phyloP scores from a whole-genome alignment of 768 basidiomycete genomes.

The Lactarius sp. region DNA sequence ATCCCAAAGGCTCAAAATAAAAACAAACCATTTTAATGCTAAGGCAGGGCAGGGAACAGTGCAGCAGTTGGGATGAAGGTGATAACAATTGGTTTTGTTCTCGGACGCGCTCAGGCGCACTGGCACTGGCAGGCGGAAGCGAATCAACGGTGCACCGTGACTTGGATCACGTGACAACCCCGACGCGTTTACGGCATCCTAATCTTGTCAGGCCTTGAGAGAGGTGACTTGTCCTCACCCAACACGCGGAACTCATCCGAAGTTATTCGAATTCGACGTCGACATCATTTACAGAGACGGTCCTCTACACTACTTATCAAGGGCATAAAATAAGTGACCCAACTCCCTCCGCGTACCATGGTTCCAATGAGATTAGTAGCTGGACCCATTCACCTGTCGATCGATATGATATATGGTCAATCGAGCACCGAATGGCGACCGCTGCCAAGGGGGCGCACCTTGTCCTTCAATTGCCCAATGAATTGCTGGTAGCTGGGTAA shows the following conservation, averaged over 20 bases:
- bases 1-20: background rate
- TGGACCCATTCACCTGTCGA: constrained; percentile 27
- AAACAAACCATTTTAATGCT: constrained; percentile 10
- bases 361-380: constrained; percentile 19
- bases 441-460: constrained; percentile 43
- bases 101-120: background rate
- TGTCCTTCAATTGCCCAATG: constrained; percentile 84
- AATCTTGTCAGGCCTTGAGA: too few species aligned
- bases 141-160: background rate
- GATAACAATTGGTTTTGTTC: background rate
- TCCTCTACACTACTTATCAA: constrained; percentile 19
- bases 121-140: too few species aligned
- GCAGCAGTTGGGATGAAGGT: background rate
- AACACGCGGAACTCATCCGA: background rate
- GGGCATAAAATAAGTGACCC: constrained; percentile 12
- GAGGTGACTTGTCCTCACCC: too few species aligned
- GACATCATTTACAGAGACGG: background rate
- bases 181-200: too few species aligned
- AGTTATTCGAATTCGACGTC: background rate
- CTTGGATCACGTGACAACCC: background rate
- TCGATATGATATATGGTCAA: background rate
- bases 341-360: background rate
- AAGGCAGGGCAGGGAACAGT: background rate
- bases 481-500: constrained; percentile 96
- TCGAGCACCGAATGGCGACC: constrained; percentile 7